These are phyloP conservation scores for Ascosphaera pollenicola DNA, from an alignment of 2,329 filamentous ascomycete species.

Conservation along the genomic window DNA sequence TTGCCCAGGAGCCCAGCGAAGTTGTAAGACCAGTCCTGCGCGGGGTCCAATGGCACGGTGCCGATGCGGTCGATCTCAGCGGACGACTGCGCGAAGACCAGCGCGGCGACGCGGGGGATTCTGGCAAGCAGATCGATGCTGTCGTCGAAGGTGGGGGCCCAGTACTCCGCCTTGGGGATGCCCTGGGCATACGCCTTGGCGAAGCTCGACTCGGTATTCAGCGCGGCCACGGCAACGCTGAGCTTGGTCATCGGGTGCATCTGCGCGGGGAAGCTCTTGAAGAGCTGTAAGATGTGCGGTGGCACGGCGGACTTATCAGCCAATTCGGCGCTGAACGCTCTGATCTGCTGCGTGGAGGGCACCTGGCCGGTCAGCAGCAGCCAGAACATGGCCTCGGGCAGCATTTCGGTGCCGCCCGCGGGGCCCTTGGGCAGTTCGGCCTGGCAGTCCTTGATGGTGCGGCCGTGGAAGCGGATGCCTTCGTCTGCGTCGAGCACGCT, in stretches of 20 bases:
- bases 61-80: conserved; percentile 50
- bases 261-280: conserved; percentile 70
- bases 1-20: conserved; percentile 90
- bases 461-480: conserved; percentile 94
- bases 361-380: conserved; percentile 84
- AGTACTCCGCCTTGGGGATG: conserved; percentile 89
- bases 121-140: conserved; percentile 84
- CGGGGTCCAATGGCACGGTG: conserved; percentile 51
- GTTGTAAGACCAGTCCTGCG: conserved; percentile 97
- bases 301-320: conserved; percentile 72
- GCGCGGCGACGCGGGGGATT: conserved; percentile 86
- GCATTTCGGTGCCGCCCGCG: conserved; percentile 61
- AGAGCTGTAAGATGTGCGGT: conserved; percentile 62
- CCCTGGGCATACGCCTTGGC: conserved; percentile 83
- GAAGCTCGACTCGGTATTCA: conserved; percentile 87
- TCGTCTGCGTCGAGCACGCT: conserved; percentile 92
- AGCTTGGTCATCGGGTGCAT: conserved; percentile 99
- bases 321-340: conserved; percentile 61
- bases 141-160: conserved; percentile 96
- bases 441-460: conserved; percentile 96
- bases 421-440: conserved; percentile 79
- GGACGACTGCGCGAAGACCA: conserved; percentile 66
- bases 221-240: conserved; percentile 79
- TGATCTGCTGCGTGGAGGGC: conserved; percentile 61
- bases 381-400: conserved; percentile 99